A percentile compares a stretch with the other conserved stretches of the same genome.
These are phyloP conservation scores for Lonicera japonica DNA, from an alignment of 129 eudicot species.

Conservation along the genomic window DNA sequence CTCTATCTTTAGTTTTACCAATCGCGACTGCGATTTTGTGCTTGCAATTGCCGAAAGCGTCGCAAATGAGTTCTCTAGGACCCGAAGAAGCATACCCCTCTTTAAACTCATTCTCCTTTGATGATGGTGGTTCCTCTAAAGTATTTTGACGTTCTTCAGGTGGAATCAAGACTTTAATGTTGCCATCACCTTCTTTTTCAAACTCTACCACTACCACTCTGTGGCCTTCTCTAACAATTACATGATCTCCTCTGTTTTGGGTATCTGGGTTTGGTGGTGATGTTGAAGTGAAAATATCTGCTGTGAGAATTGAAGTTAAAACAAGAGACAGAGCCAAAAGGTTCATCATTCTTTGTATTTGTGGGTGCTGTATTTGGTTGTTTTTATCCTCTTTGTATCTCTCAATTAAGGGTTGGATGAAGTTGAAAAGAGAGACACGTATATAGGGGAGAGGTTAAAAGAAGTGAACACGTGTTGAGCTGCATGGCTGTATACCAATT, in stretches of 20 bases:
- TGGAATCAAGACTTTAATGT: constrained; percentile 54
- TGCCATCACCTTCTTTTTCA: constrained; percentile 36
- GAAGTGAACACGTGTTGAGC: no score
- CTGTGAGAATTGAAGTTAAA: constrained; percentile 36
- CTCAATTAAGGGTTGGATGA: background rate
- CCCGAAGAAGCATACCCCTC: constrained; percentile 8
- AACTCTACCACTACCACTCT: constrained; percentile 56
- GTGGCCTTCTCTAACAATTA: constrained; percentile 55
- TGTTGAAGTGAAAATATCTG: constrained; percentile 44
- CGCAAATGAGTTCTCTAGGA: constrained; percentile 58
- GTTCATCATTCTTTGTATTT: constrained; percentile 48
- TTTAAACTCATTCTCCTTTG: background rate
- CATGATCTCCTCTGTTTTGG: constrained; percentile 9
- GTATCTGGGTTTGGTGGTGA: constrained; percentile 23
- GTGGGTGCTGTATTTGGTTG: background rate
- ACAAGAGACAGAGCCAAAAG: constrained; percentile 44
- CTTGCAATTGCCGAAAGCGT: constrained; percentile 72
- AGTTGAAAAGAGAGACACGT: no score
- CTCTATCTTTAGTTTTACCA: constrained; percentile 29
- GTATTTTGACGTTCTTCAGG: constrained; percentile 26
- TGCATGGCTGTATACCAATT: no score
- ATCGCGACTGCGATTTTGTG: constrained; percentile 42
- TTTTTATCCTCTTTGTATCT: background rate
- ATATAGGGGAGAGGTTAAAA: no score
- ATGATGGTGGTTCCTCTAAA: background rate